Evolutionary conservation across 345 rosid genomes (phyloP), one percentile per base, ranked within the genome.

Genomic region (Nephelium lappaceum): DNA sequence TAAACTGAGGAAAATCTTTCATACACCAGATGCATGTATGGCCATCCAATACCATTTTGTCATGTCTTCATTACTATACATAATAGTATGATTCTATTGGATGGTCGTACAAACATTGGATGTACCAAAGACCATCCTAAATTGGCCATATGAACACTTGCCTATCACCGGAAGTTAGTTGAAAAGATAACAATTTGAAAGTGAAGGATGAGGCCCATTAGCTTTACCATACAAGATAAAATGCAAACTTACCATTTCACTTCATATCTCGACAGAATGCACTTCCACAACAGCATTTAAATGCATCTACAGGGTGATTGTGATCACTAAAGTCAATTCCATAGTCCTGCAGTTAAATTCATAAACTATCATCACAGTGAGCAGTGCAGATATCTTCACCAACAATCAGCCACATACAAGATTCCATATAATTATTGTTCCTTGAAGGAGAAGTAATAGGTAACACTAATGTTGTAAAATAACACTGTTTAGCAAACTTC

Each of bases 291-390:
- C 78, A 55, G 64, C 98, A 95, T 63, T 38, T 27, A 83, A 95
- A 95, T 77, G 98, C 97, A 86, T 91, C 85, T 27, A 92, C 72
- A 21, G 98, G 98, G 85, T 93, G 97, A 70, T 81, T 83, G 18
- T 75, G 69, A 82, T 93, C 98, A 39, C 41, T 68, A 67, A 91
- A 95, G 83, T 93, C 98, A 72, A 93, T 88, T 72, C 94, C 91
- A 80, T 92, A 95, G 81, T 93, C 98, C 97, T 94, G 91, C 82
- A 25, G 69, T 78, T 47, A 24, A 65, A 62, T 57, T 57, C 72
- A 78, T 19, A 67, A 65, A 55, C 25, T 38, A 81, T 42, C 60
- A 3, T 49, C 71, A 78, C 71, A 43, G 61, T 73, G 69, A 55
- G 69, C 62, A 77, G 68, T 67, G 75, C 67, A 83, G 25, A 49